Conservation (phyloP, 768 basidiomycete species). For the Nevesoporus exiguus region DNA sequence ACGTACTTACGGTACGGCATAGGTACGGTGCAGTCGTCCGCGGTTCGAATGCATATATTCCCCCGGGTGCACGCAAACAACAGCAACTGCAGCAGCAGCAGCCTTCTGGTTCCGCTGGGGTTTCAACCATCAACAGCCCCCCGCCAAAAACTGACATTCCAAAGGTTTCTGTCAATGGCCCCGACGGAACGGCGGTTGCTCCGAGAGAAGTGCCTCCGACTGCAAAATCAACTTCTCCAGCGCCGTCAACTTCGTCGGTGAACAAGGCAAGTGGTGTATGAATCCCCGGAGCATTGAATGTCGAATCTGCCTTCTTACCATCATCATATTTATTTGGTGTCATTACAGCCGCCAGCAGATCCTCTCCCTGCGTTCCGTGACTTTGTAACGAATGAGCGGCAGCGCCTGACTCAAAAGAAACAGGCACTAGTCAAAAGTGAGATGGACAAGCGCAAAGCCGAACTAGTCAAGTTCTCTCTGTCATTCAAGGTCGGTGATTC, state of each 20-base stretch:
- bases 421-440: constrained; percentile 87
- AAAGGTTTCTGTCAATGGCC: constrained; percentile 72
- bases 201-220: constrained; percentile 44
- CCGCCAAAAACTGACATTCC: constrained; percentile 50
- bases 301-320: constrained; percentile 4
- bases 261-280: constrained; percentile 46
- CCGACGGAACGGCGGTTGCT: constrained; percentile 58
- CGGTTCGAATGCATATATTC: constrained; percentile 85
- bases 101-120: constrained; percentile 20
- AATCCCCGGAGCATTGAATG: background rate
- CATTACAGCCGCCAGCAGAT: constrained; percentile 60
- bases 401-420: constrained; percentile 86
- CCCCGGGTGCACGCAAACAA: constrained; percentile 80
- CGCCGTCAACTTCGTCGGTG: constrained; percentile 42
- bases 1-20: constrained; percentile 21
- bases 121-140: constrained; percentile 27
- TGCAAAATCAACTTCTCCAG: constrained; percentile 63
- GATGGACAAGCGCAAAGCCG: constrained; percentile 92
- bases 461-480: constrained; percentile 89
- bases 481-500: constrained; percentile 79
- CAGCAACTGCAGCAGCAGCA: constrained; percentile 27
- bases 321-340: constrained; percentile 1
- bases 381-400: constrained; percentile 90
- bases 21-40: constrained; percentile 95
- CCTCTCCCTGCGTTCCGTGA: constrained; percentile 84